phyloP scores from a whole-genome alignment of 768 basidiomycete species.

The Suillus americanus region DNA sequence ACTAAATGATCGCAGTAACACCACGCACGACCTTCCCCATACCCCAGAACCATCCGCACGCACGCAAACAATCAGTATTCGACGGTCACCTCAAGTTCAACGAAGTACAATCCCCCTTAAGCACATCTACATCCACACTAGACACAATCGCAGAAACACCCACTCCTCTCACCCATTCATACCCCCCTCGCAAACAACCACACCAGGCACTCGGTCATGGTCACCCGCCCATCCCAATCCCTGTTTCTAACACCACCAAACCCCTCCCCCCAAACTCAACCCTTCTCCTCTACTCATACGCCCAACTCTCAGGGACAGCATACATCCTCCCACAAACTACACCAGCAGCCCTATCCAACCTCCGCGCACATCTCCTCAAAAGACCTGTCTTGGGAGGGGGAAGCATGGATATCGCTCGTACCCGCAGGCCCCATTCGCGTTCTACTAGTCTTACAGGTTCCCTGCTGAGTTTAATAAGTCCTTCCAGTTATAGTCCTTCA shows the following conservation, averaged over 20 bases:
- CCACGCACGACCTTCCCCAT: slow-evolving; percentile 54
- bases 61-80: slow-evolving; percentile 68
- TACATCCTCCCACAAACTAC: slow-evolving; percentile 50
- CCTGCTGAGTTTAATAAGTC: slow-evolving; percentile 42
- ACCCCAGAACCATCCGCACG: slow-evolving; percentile 69
- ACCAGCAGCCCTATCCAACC: slow-evolving; percentile 44
- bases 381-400: slow-evolving; percentile 63
- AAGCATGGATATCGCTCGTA: slow-evolving; percentile 72
- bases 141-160: slow-evolving; percentile 48
- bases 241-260: slow-evolving; percentile 24
- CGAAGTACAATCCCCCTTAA: slow-evolving; percentile 21
- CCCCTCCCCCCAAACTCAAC: slow-evolving; percentile 57
- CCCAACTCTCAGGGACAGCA: slow-evolving; percentile 71
- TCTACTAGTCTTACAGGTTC: slow-evolving; percentile 53
- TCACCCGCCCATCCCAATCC: slow-evolving; percentile 26
- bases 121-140: slow-evolving; percentile 41
- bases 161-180: slow-evolving; percentile 38
- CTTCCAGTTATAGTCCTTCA: slow-evolving; percentile 6
- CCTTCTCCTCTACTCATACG: slow-evolving; percentile 82
- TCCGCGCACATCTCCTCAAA: slow-evolving; percentile 49
- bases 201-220: slow-evolving; percentile 51
- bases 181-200: slow-evolving; percentile 36
- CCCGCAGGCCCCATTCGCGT: slow-evolving; percentile 35
- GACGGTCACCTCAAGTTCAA: slow-evolving; percentile 45
- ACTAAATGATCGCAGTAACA: slow-evolving; percentile 33